These are phyloP conservation scores for Spencermartinsiella ligniputridi DNA, from an alignment of 1,139 yeast species.

Conservation along the genomic window DNA sequence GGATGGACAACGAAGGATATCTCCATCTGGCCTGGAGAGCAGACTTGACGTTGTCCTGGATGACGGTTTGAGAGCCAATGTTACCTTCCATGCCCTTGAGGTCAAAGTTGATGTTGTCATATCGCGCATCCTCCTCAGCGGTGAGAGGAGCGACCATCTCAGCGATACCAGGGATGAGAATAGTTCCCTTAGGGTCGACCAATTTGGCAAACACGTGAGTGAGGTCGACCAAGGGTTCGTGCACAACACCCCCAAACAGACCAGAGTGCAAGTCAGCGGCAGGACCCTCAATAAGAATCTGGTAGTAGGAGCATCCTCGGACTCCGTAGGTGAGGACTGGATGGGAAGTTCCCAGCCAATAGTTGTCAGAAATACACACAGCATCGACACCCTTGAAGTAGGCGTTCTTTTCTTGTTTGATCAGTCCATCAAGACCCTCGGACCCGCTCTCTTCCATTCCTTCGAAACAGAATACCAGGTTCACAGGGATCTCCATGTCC, in stretches of 20 bases:
- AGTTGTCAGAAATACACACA: slow-evolving; percentile 94
- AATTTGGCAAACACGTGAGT: slow-evolving; percentile 68
- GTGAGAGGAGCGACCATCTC: slow-evolving; percentile 97
- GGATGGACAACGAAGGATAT: slow-evolving; percentile 90
- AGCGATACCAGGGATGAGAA: slow-evolving; percentile 77
- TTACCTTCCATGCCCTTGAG: slow-evolving; percentile 83
- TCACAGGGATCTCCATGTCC: slow-evolving; percentile 87
- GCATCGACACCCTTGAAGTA: slow-evolving; percentile 89
- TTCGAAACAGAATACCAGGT: slow-evolving; percentile 87
- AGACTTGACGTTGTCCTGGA: slow-evolving; percentile 73
- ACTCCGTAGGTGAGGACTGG: slow-evolving; percentile 97
- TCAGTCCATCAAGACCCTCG: slow-evolving; percentile 78
- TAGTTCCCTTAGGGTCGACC: slow-evolving; percentile 71
- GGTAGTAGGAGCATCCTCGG: slow-evolving; percentile 94
- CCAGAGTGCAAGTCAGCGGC: slow-evolving; percentile 98
- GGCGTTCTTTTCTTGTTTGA: slow-evolving; percentile 66
- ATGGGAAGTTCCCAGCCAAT: slow-evolving; percentile 96
- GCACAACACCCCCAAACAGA: slow-evolving; percentile 93
- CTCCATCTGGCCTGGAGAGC: slow-evolving; percentile 98
- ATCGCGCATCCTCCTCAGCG: slow-evolving; percentile 64
- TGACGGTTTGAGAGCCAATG: slow-evolving; percentile 78
- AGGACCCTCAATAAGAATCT: slow-evolving; percentile 78
- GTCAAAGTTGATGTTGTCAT: slow-evolving; percentile 81
- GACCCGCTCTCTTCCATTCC: slow-evolving; percentile 99
- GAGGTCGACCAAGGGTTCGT: slow-evolving; percentile 97